phyloP scores from a whole-genome alignment of 2,329 filamentous ascomycete species.

The Phyllosticta ampelicida region DNA sequence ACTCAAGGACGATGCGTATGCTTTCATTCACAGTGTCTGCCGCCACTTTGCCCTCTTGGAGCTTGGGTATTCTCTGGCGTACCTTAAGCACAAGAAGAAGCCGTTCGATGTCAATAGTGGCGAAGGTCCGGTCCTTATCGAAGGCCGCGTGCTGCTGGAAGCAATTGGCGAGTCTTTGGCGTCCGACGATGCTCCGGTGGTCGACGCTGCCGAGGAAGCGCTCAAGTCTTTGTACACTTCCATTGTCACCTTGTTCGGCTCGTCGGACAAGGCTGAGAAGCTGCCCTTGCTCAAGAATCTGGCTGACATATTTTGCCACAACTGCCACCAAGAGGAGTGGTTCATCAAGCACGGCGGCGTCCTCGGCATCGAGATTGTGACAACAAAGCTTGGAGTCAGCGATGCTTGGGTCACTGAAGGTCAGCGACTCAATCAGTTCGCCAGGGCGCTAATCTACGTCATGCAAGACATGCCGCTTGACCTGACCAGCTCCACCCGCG shows the following conservation, averaged over 20 bases:
- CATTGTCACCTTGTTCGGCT: slow-evolving; percentile 68
- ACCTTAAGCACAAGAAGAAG: slow-evolving; percentile 63
- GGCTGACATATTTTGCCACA: slow-evolving; percentile 77
- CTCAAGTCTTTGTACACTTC: slow-evolving; percentile 70
- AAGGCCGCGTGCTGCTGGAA: slow-evolving; percentile 77
- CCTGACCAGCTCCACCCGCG: slow-evolving; percentile 77
- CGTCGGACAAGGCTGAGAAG: slow-evolving; percentile 56
- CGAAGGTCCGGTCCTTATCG: slow-evolving; percentile 77
- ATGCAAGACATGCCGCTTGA: slow-evolving; percentile 97
- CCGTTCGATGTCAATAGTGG: slow-evolving; percentile 77
- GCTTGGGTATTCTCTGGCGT: slow-evolving; percentile 71
- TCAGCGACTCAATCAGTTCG: slow-evolving; percentile 69
- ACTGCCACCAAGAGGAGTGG: slow-evolving; percentile 97
- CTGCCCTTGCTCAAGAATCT: slow-evolving; percentile 79
- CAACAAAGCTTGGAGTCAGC: slow-evolving; percentile 74
- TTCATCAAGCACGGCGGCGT: slow-evolving; percentile 93
- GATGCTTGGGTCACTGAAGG: slow-evolving; percentile 65
- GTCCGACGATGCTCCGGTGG: slow-evolving; percentile 69
- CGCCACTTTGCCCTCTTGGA: slow-evolving; percentile 87
- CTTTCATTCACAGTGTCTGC: slow-evolving; percentile 70
- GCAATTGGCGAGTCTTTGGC: slow-evolving; percentile 83
- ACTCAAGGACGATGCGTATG: slow-evolving; percentile 62
- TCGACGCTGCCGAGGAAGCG: slow-evolving; percentile 70
- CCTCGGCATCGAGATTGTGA: slow-evolving; percentile 76
- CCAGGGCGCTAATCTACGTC: slow-evolving; percentile 86